Evolutionary conservation across 1,139 yeast genomes (phyloP), one percentile per base, ranked within the genome.

Genomic region (Lodderomyces parapsilosis): DNA sequence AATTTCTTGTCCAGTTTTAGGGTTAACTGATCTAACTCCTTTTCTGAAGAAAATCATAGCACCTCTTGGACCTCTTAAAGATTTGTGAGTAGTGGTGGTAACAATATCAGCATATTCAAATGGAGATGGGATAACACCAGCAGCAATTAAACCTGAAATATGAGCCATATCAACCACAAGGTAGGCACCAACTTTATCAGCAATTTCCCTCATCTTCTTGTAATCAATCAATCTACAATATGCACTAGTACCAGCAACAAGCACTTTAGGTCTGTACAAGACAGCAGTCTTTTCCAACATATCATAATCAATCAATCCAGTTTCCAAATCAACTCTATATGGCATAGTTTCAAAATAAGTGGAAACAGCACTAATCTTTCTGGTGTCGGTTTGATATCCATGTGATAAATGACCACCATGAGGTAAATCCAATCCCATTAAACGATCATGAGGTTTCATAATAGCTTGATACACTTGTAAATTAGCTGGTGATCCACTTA

Each of bases 331-430:
- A 49, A 93, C 91, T 63, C 97, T 83, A 78, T 93, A 93, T 43
- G 99, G 99, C 96, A 93, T 90, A 52, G 98, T 91, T 73, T 91
- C 96, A 65, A 93, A 93, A 71, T 93, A 93, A 53, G 95, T 91
- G 47, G 97, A 89, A 52, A 93, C 94, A 55, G 91, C 95, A 55
- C 96, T 88, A 65, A 93, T 93, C 76, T 90, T 91, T 76, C 95
- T 87, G 59, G 88, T 75, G 59, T 89, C 95, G 48, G 98, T 93
- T 70, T 93, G 98, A 75, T 93, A 93, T 62, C 99, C 99, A 70
- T 93, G 99, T 42, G 96, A 87, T 67, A 93, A 80, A 68, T 93
- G 98, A 58, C 99, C 98, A 61, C 99, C 98, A 60, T 91, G 98
- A 54, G 98, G 98, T 62, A 91, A 79, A 65, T 90, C 96, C 55